Base-by-base conservation (phyloP, 2,329 filamentous ascomycete species). In the Aspergillus sojae region DNA sequence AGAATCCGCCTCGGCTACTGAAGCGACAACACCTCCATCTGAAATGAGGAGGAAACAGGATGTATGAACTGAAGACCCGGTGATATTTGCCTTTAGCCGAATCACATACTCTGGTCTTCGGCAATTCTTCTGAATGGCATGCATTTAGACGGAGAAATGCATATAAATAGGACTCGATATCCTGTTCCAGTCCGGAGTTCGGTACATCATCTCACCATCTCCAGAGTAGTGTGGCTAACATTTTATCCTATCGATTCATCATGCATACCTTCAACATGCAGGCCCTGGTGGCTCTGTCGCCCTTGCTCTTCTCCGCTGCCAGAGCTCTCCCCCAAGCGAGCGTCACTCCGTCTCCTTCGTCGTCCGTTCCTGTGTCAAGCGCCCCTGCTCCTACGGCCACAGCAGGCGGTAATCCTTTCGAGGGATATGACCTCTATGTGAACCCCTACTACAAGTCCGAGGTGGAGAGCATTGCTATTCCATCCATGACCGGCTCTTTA, bases 401-500 rank as follows among this genome's bases (percentile, higher is more conserved):
- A 2, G 30, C 52, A 36, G 64, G 82, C 16, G 87, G 86, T 34
- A 86, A 86, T 69, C 82, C 83, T 0, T 84, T 85, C 62, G 75
- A 75, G 11, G 83, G 83, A 23, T 80, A 82, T 63, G 76, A 81
- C 63, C 79, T 83, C 54, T 85, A 84, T 64, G 80, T 79, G 34
- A 85, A 85, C 68, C 78, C 82, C 3, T 85, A 83, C 74, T 86
- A 86, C 72, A 78, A 83, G 4, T 83, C 83, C 4, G 83, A 86
- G 67, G 80, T 86, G 41, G 79, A 81, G 61, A 82, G 74, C 41
- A 77, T 83, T 21, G 89, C 89, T 9, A 84, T 91, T 23, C 89
- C 89, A 10, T 86, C 85, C 19, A 77, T 92, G 64, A 85, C 85
- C 11, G 82, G 84, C 5, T 80, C 85, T 28, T 78, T 85, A 72